Percentiles rank a stretch among this genome's conserved stretches.
phyloP scores from a whole-genome alignment of 2,329 filamentous ascomycete species.

The Hymenoscyphus scutula region DNA sequence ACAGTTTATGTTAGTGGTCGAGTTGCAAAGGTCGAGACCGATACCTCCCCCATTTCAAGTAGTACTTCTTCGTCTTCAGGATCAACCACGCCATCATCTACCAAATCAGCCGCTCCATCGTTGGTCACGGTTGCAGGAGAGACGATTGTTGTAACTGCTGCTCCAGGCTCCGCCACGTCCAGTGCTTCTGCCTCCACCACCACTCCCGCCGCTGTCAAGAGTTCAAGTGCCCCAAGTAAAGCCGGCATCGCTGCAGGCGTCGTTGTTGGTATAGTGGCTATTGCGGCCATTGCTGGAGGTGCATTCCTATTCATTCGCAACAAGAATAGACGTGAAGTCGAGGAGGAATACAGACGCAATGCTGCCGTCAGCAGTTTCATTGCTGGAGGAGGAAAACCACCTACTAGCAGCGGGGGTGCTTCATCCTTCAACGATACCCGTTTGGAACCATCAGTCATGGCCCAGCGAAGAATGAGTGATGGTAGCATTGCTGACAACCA shows the following conservation, averaged over 20 bases:
- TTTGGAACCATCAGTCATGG: constrained; percentile 79
- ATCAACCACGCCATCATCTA: constrained; percentile 20
- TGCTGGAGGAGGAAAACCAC: constrained; percentile 59
- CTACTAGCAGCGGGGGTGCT: constrained; percentile 54
- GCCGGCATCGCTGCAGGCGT: constrained; percentile 84
- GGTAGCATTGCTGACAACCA: constrained; percentile 97
- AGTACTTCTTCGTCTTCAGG: constrained; percentile 15
- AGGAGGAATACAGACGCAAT: constrained; percentile 81
- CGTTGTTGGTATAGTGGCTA: constrained; percentile 75
- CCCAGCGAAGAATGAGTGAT: constrained; percentile 80
- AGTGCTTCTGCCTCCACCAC: constrained; percentile 14
- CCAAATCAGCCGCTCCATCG: constrained; percentile 25
- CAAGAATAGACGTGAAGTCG: constrained; percentile 71
- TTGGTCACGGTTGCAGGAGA: constrained; percentile 33
- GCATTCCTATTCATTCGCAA: constrained; percentile 73
- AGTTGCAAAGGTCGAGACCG: constrained; percentile 15
- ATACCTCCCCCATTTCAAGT: constrained; percentile 13
- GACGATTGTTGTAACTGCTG: constrained; percentile 34
- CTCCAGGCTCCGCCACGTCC: not conserved
- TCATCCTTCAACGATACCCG: constrained; percentile 77
- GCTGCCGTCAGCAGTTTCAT: constrained; percentile 77
- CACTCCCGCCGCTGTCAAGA: constrained; percentile 13
- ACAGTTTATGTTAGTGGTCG: constrained; percentile 32
- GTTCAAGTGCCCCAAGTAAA: constrained; percentile 40
- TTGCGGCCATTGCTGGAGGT: constrained; percentile 65